A percentile compares a stretch with the other conserved stretches of the same genome.
phyloP scores from a whole-genome alignment of 192 early-diverging fungal species.

The Borealophlyctis nickersoniae region DNA sequence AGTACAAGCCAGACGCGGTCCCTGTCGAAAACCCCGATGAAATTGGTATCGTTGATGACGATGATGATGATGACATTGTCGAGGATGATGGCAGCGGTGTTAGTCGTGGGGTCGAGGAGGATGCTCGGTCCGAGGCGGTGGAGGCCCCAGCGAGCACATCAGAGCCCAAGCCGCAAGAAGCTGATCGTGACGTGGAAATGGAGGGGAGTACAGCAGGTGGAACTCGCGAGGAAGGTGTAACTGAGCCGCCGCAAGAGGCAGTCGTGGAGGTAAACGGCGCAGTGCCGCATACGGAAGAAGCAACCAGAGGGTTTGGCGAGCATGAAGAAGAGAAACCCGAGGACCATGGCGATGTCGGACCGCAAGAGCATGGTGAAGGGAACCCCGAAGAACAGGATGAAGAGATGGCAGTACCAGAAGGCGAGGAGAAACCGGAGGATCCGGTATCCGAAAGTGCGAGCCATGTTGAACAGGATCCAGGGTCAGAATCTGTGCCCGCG shows the following conservation, averaged over 20 bases:
- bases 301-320: no score
- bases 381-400: neutral
- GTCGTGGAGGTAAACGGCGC: neutral
- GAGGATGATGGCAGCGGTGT: slow-evolving; percentile 8
- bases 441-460: neutral
- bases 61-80: slow-evolving; percentile 16
- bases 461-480: neutral
- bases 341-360: neutral
- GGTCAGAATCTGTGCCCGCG: no score
- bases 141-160: neutral
- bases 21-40: slow-evolving; percentile 60
- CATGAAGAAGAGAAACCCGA: no score
- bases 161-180: neutral
- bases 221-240: neutral
- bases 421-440: slow-evolving; percentile 2
- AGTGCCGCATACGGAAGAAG: neutral
- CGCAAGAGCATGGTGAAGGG: slow-evolving; percentile 2
- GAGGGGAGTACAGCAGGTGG: no score
- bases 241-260: neutral
- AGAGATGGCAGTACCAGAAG: neutral
- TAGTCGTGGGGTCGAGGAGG: neutral
- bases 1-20: slow-evolving; percentile 9
- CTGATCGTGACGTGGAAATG: neutral
- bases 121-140: neutral
- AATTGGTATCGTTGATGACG: slow-evolving; percentile 47